A percentile compares a stretch with the other conserved stretches of the same genome.
These are phyloP conservation scores for Scorias spongiosa DNA, from an alignment of 2,329 filamentous ascomycete species.

Conservation along the genomic window DNA sequence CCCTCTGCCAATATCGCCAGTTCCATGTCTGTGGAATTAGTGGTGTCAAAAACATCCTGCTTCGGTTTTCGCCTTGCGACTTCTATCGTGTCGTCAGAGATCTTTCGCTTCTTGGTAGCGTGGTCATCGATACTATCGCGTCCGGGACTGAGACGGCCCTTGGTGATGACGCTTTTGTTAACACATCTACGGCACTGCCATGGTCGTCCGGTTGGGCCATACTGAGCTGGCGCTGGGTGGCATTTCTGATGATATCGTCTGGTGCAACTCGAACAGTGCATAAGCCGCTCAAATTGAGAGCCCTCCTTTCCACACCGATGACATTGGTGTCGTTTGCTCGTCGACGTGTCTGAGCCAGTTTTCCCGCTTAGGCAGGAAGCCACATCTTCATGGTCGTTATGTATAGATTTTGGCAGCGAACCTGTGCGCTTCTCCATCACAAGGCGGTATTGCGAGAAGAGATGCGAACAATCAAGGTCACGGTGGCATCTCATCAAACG, in stretches of 20 bases:
- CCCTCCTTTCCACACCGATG: background rate
- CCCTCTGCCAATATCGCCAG: no score
- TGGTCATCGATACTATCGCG: no score
- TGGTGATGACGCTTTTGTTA: background rate
- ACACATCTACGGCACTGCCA: background rate
- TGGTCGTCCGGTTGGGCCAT: conserved; percentile 1
- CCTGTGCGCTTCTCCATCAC: background rate
- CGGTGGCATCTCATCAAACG: background rate
- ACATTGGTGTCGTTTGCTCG: background rate
- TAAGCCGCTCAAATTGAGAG: conserved; percentile 1
- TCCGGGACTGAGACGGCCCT: no score
- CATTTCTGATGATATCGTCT: conserved; percentile 8
- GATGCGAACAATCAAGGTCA: background rate
- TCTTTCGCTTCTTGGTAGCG: no score
- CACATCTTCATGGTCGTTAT: background rate
- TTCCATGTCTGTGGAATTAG: no score
- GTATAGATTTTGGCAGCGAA: background rate
- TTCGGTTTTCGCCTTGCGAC: background rate
- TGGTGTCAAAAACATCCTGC: no score
- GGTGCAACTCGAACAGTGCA: conserved; percentile 5
- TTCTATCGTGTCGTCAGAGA: background rate
- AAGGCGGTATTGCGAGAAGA: background rate
- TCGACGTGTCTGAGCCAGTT: background rate
- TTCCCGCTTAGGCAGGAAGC: background rate
- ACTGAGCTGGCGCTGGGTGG: background rate